Evolutionary conservation across 345 rosid species (phyloP).

Genomic region (Hypericum androsaemum): DNA sequence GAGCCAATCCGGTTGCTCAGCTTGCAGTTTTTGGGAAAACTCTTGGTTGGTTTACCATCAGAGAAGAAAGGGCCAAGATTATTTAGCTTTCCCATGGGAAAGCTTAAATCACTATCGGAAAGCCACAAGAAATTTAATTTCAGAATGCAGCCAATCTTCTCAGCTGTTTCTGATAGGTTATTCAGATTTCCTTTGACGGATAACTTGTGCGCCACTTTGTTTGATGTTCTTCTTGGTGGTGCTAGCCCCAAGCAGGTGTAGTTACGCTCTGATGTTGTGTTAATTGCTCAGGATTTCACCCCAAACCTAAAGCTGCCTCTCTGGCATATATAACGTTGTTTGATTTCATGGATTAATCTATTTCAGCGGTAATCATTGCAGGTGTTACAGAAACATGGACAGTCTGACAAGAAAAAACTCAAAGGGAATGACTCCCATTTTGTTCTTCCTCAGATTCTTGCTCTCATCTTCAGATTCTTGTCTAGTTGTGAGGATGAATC

Average conservation of each 20-base stretch:
- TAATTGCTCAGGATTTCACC: conserved; percentile 1
- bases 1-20: conserved; percentile 91
- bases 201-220: conserved; percentile 77
- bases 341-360: conserved; percentile 6
- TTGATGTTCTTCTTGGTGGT: conserved; percentile 96
- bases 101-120: conserved; percentile 54
- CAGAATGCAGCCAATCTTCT: conserved; percentile 61
- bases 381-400: conserved; percentile 78
- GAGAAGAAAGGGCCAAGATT: conserved; percentile 82
- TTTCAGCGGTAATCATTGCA: conserved; percentile 19
- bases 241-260: conserved; percentile 96
- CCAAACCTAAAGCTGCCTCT: not conserved
- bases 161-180: conserved; percentile 63
- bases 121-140: conserved; percentile 40
- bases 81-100: conserved; percentile 72
- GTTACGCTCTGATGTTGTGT: conserved; percentile 7
- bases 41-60: conserved; percentile 69
- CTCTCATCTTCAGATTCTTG: conserved; percentile 65
- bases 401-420: conserved; percentile 47
- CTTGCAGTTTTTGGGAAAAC: conserved; percentile 89
- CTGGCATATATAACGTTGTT: not conserved
- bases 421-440: conserved; percentile 60
- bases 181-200: conserved; percentile 79
- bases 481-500: conserved; percentile 49
- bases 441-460: conserved; percentile 71